Base-by-base conservation (phyloP, 2,329 filamentous ascomycete species). In the Ramichloridium luteum region DNA sequence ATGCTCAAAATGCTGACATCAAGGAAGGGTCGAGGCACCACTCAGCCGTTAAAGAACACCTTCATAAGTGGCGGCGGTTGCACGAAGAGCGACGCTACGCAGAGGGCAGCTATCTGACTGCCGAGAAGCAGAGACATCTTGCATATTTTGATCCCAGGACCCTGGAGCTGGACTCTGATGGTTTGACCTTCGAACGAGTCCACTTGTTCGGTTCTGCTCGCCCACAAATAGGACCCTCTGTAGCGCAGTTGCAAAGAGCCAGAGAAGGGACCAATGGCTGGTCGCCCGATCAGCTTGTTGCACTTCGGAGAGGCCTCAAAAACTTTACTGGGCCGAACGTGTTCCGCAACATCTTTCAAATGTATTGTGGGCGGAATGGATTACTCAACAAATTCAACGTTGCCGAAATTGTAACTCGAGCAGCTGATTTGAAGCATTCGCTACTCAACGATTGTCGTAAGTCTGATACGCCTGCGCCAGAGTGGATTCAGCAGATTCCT, bases 151-250 rank as follows among this genome's bases (percentile, higher is more conserved):
- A 38, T 8, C 30, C 28, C 5, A 27, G 36, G 12, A 28, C 30
- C 6, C 8, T n/a, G 20, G 50, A 54, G 15, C 36, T 42, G 14
- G 61, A 64, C 29, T 50, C 55, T 0, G 57, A 62, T 31, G 62
- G 61, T 4, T 16, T 49, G 1, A 32, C 32, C 1, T 61, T 64
- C 29, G 53, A 58, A 30, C 57, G 61, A 4, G 26, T 59, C 1
- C 41, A 54, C 2, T 34, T 57, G 4, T 59, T 65, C 37, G 20
- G 8, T 8, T n/a, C 20, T 8, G 8, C n/a, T 8, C 25, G 27
- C 6, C 32, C 40, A 2, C 50, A 46, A 4, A 27, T 51, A 10
- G 54, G 55, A n/a, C 49, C 44, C 3, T 42, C 42, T 2, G 45
- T 43, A 2, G 23, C 49, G 39, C 5, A 37, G 13, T 34, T 43